phyloP scores from a whole-genome alignment of 148 eudicot genomes.

The Camellia granthamiana region DNA sequence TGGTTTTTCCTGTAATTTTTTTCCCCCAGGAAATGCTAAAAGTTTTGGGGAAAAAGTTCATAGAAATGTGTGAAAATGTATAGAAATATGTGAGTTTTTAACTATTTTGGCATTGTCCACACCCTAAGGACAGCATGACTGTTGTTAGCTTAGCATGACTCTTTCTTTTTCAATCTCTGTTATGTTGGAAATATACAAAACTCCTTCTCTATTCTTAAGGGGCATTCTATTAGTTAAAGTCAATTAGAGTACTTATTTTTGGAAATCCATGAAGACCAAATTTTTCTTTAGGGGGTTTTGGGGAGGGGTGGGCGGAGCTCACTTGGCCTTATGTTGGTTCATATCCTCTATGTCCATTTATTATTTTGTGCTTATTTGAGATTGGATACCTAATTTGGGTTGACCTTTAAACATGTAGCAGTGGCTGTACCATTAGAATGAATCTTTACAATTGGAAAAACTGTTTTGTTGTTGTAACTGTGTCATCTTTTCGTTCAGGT shows the following conservation, averaged over 20 bases:
- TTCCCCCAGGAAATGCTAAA: too few relatives aligned
- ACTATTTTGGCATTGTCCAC: too few relatives aligned
- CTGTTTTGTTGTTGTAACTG: background rate
- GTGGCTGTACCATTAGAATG: background rate
- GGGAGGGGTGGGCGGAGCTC: background rate
- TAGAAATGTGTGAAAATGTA: background rate
- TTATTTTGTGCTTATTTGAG: slow-evolving; percentile 8
- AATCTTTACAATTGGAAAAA: background rate
- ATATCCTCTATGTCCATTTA: background rate
- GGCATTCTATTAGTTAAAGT: background rate
- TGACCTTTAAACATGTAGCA: background rate
- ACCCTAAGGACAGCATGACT: too few relatives aligned
- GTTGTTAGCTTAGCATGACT: too few relatives aligned
- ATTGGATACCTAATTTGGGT: slow-evolving; percentile 1
- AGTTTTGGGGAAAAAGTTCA: too few relatives aligned
- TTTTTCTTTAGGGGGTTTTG: background rate
- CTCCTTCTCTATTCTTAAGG: background rate
- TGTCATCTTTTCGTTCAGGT: slow-evolving; percentile 39
- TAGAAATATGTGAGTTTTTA: too few relatives aligned
- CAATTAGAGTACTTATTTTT: background rate
- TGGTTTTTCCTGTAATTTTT: background rate
- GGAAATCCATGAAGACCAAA: background rate
- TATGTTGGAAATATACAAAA: background rate
- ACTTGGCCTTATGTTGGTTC: background rate
- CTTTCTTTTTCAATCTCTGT: background rate